Evolutionary conservation across 192 early-diverging fungal species (phyloP).

Genomic region (Obelidium mucronatum): DNA sequence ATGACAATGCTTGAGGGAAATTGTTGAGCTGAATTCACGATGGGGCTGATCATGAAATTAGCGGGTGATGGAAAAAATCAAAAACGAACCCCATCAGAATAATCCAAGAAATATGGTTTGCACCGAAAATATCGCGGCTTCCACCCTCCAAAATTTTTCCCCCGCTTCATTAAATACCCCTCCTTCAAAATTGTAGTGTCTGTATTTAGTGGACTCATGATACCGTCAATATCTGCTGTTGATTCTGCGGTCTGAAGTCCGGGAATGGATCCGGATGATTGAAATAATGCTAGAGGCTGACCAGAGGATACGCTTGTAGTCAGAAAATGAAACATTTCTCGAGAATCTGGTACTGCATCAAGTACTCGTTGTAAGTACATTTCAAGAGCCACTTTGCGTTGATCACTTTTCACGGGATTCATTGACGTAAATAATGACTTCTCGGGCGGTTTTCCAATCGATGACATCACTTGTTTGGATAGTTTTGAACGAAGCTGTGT

Average conservation of each 20-base stretch:
- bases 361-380: conserved; percentile 81
- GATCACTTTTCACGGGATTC: conserved; percentile 85
- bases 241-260: neutral
- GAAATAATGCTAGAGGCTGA: neutral
- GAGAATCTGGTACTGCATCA: conserved; percentile 56
- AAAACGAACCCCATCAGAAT: conserved; percentile 72
- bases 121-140: conserved; percentile 83
- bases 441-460: conserved; percentile 81
- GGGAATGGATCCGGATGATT: neutral
- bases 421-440: conserved; percentile 82
- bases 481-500: conserved; percentile 42
- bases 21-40: conserved; percentile 73
- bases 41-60: conserved; percentile 63
- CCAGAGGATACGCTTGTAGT: conserved; percentile 62
- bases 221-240: conserved; percentile 20
- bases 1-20: conserved; percentile 77
- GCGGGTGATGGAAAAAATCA: neutral
- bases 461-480: conserved; percentile 51
- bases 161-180: conserved; percentile 89
- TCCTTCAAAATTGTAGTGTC: conserved; percentile 62
- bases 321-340: conserved; percentile 70
- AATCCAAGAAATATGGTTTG: conserved; percentile 65
- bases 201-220: neutral
- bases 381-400: conserved; percentile 86
- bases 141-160: conserved; percentile 98